phyloP scores from a whole-genome alignment of 2,329 filamentous ascomycete species.

The Alternaria arborescens region DNA sequence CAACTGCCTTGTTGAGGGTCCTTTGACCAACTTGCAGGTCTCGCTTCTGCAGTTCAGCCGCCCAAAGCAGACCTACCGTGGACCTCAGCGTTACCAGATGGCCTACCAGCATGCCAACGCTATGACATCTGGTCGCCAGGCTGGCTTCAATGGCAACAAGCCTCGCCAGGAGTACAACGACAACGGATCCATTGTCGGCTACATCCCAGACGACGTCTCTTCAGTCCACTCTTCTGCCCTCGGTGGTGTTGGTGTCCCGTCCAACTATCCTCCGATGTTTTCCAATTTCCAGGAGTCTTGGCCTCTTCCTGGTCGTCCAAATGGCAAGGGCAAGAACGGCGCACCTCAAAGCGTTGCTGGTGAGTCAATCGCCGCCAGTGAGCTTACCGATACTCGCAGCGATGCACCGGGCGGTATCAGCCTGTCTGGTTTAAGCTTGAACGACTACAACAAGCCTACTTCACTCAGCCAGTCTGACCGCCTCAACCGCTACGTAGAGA shows the following conservation, averaged over 20 bases:
- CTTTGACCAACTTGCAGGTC: constrained; percentile 92
- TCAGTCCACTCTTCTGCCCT: constrained; percentile 93
- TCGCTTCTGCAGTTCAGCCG: constrained; percentile 94
- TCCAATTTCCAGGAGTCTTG: constrained; percentile 90
- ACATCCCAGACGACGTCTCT: constrained; percentile 96
- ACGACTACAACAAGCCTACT: constrained; percentile 73
- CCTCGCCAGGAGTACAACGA: constrained; percentile 69
- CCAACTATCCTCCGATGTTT: constrained; percentile 94
- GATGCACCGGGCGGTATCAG: constrained; percentile 87
- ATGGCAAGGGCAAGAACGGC: constrained; percentile 69
- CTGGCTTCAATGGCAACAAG: constrained; percentile 58
- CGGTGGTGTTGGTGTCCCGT: constrained; percentile 80
- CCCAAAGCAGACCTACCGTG: constrained; percentile 90
- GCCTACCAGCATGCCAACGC: constrained; percentile 74
- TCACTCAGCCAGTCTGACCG: constrained; percentile 86
- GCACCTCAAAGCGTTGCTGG: constrained; percentile 82
- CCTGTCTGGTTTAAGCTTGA: constrained; percentile 81
- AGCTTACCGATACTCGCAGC: constrained; percentile 83
- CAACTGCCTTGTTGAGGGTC: constrained; percentile 94
- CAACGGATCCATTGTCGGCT: constrained; percentile 88
- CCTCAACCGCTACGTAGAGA: constrained; percentile 93
- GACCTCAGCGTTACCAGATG: constrained; percentile 86
- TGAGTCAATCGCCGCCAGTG: constrained; percentile 90
- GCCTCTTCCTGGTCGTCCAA: constrained; percentile 82
- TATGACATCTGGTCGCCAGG: constrained; percentile 59